A percentile compares a stretch with the other conserved stretches of the same genome.
Conservation (phyloP, 768 basidiomycete genomes). For the Naganishia kalamii region DNA sequence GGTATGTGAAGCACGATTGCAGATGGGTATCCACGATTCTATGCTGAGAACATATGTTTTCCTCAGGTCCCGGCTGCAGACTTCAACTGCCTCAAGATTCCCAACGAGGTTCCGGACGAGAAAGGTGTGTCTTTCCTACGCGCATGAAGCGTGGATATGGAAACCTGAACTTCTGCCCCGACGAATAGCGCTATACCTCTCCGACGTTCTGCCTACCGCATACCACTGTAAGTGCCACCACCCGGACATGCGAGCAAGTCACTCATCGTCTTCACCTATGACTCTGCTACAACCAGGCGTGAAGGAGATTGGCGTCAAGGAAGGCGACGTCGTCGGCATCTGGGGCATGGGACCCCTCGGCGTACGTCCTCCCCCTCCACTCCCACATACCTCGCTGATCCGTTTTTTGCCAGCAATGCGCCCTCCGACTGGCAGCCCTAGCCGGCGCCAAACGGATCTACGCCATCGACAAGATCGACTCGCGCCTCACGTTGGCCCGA, state of each 20-base stretch:
- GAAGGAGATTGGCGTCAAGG: slow-evolving; percentile 62
- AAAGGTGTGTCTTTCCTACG: slow-evolving; percentile 33
- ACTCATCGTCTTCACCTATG: not conserved
- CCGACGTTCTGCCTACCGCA: slow-evolving; percentile 59
- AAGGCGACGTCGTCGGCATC: slow-evolving; percentile 66
- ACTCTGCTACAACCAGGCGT: slow-evolving; percentile 41
- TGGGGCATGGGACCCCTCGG: slow-evolving; percentile 65
- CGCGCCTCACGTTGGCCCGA: slow-evolving; percentile 51
- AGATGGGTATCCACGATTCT: no score
- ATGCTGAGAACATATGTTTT: slow-evolving; percentile 29
- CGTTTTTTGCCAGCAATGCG: slow-evolving; percentile 50
- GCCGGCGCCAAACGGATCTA: slow-evolving; percentile 68
- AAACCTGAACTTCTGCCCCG: no score
- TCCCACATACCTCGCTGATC: not conserved
- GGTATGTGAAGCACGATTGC: no score
- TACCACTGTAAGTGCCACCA: slow-evolving; percentile 53
- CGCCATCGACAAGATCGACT: slow-evolving; percentile 60
- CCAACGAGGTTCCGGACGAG: slow-evolving; percentile 62
- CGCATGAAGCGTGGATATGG: no score
- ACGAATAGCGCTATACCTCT: slow-evolving; percentile 29
- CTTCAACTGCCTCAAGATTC: slow-evolving; percentile 65
- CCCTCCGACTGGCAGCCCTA: slow-evolving; percentile 57
- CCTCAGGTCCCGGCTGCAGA: slow-evolving; percentile 61
- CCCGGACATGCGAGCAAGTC: not conserved
- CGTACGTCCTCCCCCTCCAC: not conserved